phyloP scores from a whole-genome alignment of 116 monocot species.

The Thalassia testudinum region DNA sequence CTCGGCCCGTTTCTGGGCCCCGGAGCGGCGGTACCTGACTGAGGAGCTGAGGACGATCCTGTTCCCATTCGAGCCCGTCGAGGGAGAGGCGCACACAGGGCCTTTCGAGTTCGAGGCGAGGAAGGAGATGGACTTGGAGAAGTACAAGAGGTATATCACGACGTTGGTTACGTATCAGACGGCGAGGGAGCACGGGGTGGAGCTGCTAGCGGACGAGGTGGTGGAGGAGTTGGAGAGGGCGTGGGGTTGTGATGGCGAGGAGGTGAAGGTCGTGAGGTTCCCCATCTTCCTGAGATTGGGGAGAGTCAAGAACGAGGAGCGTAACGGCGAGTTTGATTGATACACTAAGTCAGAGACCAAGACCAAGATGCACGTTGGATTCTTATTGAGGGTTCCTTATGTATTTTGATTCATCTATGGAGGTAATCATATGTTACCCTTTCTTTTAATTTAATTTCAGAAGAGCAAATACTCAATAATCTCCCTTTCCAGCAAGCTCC shows the following conservation, averaged over 20 bases:
- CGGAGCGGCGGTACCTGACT: conserved; percentile 32
- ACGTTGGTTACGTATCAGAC: conserved; percentile 90
- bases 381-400: too few relatives aligned
- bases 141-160: conserved; percentile 29
- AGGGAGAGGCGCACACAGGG: conserved; percentile 45
- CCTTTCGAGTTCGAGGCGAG: conserved; percentile 47
- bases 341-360: too few relatives aligned
- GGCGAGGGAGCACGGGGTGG: conserved; percentile 46
- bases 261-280: conserved; percentile 25
- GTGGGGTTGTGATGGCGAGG: conserved; percentile 21
- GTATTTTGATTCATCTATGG: too few relatives aligned
- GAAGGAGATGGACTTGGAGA: conserved; percentile 31
- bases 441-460: too few relatives aligned
- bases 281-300: conserved; percentile 67
- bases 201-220: conserved; percentile 39
- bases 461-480: too few relatives aligned
- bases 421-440: too few relatives aligned
- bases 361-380: too few relatives aligned
- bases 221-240: too few relatives aligned
- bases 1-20: conserved; percentile 40
- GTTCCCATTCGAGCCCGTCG: conserved; percentile 63
- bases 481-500: too few relatives aligned
- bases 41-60: conserved; percentile 33
- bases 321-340: too few relatives aligned
- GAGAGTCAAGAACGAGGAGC: too few relatives aligned